phyloP scores from a whole-genome alignment of 1,139 yeast species.

The Kluyveromyces marxianus region DNA sequence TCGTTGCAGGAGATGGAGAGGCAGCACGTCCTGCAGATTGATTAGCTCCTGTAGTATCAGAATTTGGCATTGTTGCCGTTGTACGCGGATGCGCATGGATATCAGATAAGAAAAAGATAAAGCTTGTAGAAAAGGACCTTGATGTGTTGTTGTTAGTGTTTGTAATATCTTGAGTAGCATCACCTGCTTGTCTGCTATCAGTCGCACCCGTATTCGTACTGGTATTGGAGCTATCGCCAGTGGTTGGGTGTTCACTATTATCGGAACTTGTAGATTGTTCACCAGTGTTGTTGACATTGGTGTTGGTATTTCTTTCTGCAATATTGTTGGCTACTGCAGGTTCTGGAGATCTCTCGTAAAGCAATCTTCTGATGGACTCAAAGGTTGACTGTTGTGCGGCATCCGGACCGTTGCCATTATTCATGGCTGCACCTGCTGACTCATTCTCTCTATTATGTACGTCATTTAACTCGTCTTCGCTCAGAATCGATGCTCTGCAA shows the following conservation, averaged over 20 bases:
- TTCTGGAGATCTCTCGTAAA: constrained; percentile 8
- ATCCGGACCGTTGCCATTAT: background rate
- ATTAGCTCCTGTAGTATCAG: background rate
- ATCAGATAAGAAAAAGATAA: background rate
- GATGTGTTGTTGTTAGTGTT: background rate
- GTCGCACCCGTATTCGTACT: background rate
- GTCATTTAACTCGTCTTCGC: constrained; percentile 8
- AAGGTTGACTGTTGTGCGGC: constrained; percentile 6
- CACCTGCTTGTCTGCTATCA: background rate
- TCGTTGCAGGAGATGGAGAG: background rate
- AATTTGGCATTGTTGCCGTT: background rate
- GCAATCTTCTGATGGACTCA: constrained; percentile 10
- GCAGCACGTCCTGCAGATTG: background rate
- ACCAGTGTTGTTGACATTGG: background rate
- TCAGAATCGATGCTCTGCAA: constrained; percentile 52
- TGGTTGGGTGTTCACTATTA: background rate
- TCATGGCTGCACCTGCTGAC: background rate
- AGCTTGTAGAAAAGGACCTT: constrained; percentile 1
- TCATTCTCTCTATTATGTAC: background rate
- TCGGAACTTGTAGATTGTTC: background rate
- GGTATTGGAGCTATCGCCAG: background rate
- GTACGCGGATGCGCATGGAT: background rate
- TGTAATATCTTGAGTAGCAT: constrained; percentile 1
- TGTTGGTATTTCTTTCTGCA: background rate
- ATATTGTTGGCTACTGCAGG: constrained; percentile 3